phyloP scores from a whole-genome alignment of 2,329 filamentous ascomycete genomes.

The Hypoxylon sp. region DNA sequence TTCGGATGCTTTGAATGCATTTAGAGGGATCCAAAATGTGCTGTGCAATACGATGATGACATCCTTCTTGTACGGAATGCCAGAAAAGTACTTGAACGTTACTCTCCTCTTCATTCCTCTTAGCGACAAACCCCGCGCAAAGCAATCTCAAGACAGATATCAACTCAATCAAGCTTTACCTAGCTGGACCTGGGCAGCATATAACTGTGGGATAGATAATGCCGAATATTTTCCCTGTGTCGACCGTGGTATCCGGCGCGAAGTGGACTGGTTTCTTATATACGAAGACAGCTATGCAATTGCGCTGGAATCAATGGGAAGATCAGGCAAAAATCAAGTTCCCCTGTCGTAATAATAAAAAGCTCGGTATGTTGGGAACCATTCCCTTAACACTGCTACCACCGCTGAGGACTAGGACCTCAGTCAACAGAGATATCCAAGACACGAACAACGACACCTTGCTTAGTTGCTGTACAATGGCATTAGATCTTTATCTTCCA shows the following conservation, averaged over 20 bases:
- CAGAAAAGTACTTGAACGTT: conserved; percentile 17
- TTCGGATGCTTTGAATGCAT: conserved; percentile 21
- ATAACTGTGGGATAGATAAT: conserved; percentile 12
- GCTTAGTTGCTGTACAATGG: conserved; percentile 14
- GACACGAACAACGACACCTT: background rate
- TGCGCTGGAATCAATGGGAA: conserved; percentile 6
- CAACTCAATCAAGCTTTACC: conserved; percentile 10
- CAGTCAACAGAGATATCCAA: background rate
- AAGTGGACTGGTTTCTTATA: conserved; percentile 18
- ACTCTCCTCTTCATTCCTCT: conserved; percentile 16
- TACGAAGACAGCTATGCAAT: background rate
- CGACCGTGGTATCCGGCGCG: background rate
- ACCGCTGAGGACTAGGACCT: background rate
- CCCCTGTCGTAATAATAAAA: conserved; percentile 11
- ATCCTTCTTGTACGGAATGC: conserved; percentile 20
- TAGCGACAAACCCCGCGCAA: background rate
- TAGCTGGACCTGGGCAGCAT: conserved; percentile 29
- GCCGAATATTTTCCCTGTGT: conserved; percentile 3
- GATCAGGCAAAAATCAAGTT: background rate
- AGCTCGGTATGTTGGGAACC: conserved; percentile 9
- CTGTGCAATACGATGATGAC: conserved; percentile 15
- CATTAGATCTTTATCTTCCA: conserved; percentile 14
- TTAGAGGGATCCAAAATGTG: conserved; percentile 21
- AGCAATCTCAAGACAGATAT: background rate
- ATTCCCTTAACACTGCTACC: conserved; percentile 1